Percentiles rank a stretch among this genome's conserved stretches.
Evolutionary conservation across 495 filamentous ascomycete genomes (phyloP).

Genomic region (Tuber indicum): DNA sequence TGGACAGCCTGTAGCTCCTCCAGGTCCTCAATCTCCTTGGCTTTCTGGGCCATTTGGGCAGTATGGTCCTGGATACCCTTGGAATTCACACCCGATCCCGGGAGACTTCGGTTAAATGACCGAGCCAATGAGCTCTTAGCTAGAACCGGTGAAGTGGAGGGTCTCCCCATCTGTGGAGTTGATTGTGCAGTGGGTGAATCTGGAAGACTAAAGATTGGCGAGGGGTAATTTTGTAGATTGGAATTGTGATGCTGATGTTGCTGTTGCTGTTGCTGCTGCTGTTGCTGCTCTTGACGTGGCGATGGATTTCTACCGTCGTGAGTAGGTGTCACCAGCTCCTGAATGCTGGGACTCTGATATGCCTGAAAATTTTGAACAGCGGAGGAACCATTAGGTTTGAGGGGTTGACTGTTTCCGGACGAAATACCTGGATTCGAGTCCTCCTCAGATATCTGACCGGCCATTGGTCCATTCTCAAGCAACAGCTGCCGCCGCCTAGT

Average conservation of each 20-base stretch:
- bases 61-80: slow-evolving; percentile 38
- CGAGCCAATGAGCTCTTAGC: slow-evolving; percentile 34
- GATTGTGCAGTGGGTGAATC: slow-evolving; percentile 30
- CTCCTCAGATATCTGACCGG: slow-evolving; percentile 34
- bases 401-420: slow-evolving; percentile 15
- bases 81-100: slow-evolving; percentile 21
- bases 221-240: slow-evolving; percentile 4
- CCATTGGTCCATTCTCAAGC: slow-evolving; percentile 37
- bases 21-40: slow-evolving; percentile 37
- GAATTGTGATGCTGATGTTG: slow-evolving; percentile 18
- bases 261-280: slow-evolving; percentile 29
- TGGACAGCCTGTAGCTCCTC: slow-evolving; percentile 36
- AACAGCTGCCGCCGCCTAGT: slow-evolving; percentile 30
- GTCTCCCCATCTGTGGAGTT: slow-evolving; percentile 13
- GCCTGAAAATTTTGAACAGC: slow-evolving; percentile 27
- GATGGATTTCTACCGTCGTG: slow-evolving; percentile 3
- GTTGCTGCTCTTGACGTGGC: slow-evolving; percentile 13
- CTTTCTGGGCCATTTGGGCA: slow-evolving; percentile 34
- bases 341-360: slow-evolving; percentile 35
- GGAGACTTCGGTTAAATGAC: slow-evolving; percentile 19
- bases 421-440: slow-evolving; percentile 23
- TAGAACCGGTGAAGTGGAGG: slow-evolving; percentile 10
- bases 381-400: slow-evolving; percentile 28
- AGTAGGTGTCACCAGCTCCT: slow-evolving; percentile 23
- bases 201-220: slow-evolving; percentile 30